A percentile compares a stretch with the other conserved stretches of the same genome.
Conservation (phyloP, 106 monocot species). For the Allium sativum region DNA sequence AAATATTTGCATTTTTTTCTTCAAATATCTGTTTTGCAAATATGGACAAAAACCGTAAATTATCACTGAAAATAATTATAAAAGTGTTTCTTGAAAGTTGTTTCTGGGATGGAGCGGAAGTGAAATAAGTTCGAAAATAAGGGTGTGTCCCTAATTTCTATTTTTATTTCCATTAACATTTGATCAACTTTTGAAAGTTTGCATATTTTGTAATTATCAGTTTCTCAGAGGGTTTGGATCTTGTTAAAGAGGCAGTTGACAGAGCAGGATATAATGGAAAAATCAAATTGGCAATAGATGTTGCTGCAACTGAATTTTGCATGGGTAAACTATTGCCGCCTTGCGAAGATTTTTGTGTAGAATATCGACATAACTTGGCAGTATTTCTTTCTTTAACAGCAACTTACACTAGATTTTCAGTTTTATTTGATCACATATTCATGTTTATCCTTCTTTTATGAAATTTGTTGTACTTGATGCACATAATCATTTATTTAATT, state of each 20-base stretch:
- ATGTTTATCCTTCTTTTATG: too few relatives aligned
- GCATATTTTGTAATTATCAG: constrained; percentile 22
- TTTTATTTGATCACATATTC: too few relatives aligned
- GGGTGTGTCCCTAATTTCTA: too few relatives aligned
- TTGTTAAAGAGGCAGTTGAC: constrained; percentile 84
- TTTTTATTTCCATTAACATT: too few relatives aligned
- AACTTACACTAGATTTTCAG: background rate
- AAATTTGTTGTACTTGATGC: background rate
- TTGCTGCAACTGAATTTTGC: constrained; percentile 80
- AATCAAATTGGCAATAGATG: constrained; percentile 80
- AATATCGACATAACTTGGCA: background rate
- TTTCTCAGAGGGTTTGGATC: constrained; percentile 73
- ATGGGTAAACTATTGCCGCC: constrained; percentile 35
- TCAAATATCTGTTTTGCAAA: too few relatives aligned
- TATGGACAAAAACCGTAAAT: too few relatives aligned
- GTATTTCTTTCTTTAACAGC: background rate
- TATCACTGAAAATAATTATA: too few relatives aligned
- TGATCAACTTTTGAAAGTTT: too few relatives aligned
- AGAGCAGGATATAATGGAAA: constrained; percentile 82
- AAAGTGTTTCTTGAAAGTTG: too few relatives aligned
- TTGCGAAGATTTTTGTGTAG: background rate
- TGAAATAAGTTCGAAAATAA: too few relatives aligned
- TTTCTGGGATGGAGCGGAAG: too few relatives aligned
- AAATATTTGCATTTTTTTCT: too few relatives aligned
- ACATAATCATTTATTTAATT: background rate